Conservation (phyloP, 202 grass and related monocot genomes). For the Bolboschoenoplectus hybrid region DNA sequence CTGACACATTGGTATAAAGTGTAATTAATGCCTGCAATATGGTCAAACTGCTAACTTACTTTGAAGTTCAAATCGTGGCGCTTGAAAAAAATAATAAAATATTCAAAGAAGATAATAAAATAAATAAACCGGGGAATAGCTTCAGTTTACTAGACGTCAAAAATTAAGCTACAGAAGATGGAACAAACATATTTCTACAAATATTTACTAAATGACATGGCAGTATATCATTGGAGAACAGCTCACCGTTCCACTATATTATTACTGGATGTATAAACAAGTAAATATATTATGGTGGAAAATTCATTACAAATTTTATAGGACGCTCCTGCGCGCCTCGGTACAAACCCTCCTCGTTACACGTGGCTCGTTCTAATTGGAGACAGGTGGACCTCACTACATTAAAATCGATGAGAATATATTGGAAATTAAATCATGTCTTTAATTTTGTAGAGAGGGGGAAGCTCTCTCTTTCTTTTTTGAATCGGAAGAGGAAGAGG, state of each 20-base stretch:
- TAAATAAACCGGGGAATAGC: not conserved
- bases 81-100: not conserved
- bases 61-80: slow-evolving; percentile 22
- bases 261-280: not conserved
- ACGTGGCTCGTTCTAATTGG: slow-evolving; percentile 29
- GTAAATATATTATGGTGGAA: not conserved
- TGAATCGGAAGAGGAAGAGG: not conserved
- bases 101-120: not conserved
- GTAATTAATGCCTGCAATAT: not conserved
- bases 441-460: not conserved
- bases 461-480: slow-evolving; percentile 16
- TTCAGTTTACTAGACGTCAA: not conserved
- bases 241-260: not conserved
- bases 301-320: not conserved
- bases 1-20: not conserved
- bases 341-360: not conserved
- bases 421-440: slow-evolving; percentile 5
- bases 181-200: not conserved
- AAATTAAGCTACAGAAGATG: not conserved
- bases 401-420: slow-evolving; percentile 26
- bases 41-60: not conserved
- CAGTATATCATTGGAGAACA: not conserved
- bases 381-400: not conserved
- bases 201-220: slow-evolving; percentile 5
- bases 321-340: not conserved